These are phyloP conservation scores for Isatis tinctoria DNA, from an alignment of 345 rosid genomes.

Conservation along the genomic window DNA sequence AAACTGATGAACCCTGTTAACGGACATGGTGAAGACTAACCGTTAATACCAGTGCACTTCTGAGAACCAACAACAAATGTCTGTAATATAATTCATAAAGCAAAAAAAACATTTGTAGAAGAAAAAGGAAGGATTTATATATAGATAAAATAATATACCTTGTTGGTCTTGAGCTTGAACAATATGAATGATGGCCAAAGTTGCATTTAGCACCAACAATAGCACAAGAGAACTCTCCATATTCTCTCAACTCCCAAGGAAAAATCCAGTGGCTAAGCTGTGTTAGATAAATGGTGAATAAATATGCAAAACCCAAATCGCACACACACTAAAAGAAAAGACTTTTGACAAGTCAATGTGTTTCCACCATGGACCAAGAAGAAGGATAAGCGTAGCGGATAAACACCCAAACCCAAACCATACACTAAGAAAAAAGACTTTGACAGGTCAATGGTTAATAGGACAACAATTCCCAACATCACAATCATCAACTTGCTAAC, in stretches of 20 bases:
- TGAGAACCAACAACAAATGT: too few relatives aligned
- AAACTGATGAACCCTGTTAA: constrained; percentile 43
- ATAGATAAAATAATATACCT: background rate
- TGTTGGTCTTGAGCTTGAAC: constrained; percentile 24
- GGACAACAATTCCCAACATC: too few relatives aligned
- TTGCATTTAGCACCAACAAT: background rate
- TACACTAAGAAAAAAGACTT: too few relatives aligned
- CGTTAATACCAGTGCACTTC: background rate
- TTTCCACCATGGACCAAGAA: too few relatives aligned
- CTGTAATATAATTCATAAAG: too few relatives aligned
- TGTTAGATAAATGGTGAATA: background rate
- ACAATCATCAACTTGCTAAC: background rate
- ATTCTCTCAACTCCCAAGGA: background rate
- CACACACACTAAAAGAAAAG: background rate
- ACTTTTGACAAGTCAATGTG: too few relatives aligned
- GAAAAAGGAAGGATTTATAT: background rate
- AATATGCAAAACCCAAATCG: background rate
- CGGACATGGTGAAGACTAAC: background rate
- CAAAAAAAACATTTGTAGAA: background rate
- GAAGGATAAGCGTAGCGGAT: background rate
- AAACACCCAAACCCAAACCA: background rate
- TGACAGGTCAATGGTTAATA: too few relatives aligned
- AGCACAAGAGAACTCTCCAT: background rate
- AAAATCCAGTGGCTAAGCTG: background rate
- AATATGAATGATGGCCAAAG: background rate